These are phyloP conservation scores for Clitopilus hobsonii DNA, from an alignment of 768 basidiomycete genomes.

Conservation along the genomic window DNA sequence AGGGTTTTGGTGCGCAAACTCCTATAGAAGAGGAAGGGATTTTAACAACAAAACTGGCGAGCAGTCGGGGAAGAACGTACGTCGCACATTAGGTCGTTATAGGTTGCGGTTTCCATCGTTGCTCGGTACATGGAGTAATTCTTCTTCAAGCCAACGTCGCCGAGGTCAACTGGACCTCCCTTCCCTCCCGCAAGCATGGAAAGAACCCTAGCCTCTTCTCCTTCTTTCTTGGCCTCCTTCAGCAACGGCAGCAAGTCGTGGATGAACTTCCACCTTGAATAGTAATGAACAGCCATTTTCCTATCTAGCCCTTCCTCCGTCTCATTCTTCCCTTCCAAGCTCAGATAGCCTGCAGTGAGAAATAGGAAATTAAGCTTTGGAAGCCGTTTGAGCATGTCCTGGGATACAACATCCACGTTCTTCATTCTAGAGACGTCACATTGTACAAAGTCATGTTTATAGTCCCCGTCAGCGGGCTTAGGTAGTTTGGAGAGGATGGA, in stretches of 20 bases:
- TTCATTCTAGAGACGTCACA: conserved; percentile 43
- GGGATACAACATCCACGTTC: conserved; percentile 30
- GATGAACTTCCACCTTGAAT: conserved; percentile 46
- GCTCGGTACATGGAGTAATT: conserved; percentile 25
- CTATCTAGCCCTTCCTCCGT: conserved; percentile 31
- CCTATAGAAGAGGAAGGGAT: conserved; percentile 17
- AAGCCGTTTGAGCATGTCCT: conserved; percentile 26
- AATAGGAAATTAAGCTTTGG: conserved; percentile 49
- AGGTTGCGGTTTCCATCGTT: conserved; percentile 22
- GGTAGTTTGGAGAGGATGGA: conserved; percentile 25
- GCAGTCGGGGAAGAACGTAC: conserved; percentile 20
- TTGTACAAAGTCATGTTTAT: conserved; percentile 36
- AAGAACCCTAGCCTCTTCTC: conserved; percentile 48
- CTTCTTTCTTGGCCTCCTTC: conserved; percentile 34
- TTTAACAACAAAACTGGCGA: background rate
- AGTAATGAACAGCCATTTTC: conserved; percentile 42
- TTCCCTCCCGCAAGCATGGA: conserved; percentile 34
- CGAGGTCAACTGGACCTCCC: conserved; percentile 33
- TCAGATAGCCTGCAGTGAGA: conserved; percentile 37
- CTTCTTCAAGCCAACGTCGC: conserved; percentile 43
- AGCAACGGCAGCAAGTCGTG: conserved; percentile 39
- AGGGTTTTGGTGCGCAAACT: conserved; percentile 29
- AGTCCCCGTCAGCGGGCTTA: conserved; percentile 12
- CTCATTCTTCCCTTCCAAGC: conserved; percentile 26
- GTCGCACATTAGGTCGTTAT: conserved; percentile 41